A percentile compares a stretch with the other conserved stretches of the same genome.
Evolutionary conservation across 1,284 basidiomycete genomes (phyloP).

Genomic region (Boletus semigastroideus): DNA sequence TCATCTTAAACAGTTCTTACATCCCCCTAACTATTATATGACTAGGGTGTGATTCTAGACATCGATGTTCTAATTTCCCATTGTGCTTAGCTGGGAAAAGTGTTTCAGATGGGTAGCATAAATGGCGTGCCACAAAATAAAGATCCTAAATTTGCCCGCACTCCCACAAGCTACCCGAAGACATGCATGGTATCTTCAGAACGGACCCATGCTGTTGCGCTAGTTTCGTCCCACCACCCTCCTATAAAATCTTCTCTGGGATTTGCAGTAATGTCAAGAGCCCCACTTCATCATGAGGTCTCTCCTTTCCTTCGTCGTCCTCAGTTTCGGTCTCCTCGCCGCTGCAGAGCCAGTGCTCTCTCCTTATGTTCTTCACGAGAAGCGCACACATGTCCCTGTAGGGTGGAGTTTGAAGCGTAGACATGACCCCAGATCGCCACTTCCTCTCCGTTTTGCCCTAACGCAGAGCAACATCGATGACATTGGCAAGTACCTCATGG

Average conservation of each 20-base stretch:
- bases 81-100: too few species aligned
- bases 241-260: constrained; percentile 11
- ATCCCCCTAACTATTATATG: not conserved
- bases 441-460: constrained; percentile 43
- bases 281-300: constrained; percentile 10
- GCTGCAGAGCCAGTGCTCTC: constrained; percentile 13
- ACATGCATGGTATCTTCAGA: constrained; percentile 8
- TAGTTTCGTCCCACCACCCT: constrained; percentile 11
- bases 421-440: constrained; percentile 20
- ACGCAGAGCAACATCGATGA: constrained; percentile 40
- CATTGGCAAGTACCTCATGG: constrained; percentile 38
- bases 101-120: not conserved
- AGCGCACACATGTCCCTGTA: constrained; percentile 29
- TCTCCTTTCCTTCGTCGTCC: constrained; percentile 15
- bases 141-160: constrained; percentile 1
- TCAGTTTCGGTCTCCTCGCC: constrained; percentile 18
- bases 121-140: not conserved
- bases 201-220: constrained; percentile 4
- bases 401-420: constrained; percentile 36
- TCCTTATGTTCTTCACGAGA: constrained; percentile 32
- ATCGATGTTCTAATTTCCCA: too few species aligned
- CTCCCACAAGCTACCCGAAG: constrained; percentile 3
- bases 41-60: not conserved
- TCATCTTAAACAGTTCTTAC: not conserved
- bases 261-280: not conserved